Evolutionary conservation across 306 rosid genomes (phyloP), one percentile per base, ranked within the genome.

Genomic region (Vachellia collinsii): DNA sequence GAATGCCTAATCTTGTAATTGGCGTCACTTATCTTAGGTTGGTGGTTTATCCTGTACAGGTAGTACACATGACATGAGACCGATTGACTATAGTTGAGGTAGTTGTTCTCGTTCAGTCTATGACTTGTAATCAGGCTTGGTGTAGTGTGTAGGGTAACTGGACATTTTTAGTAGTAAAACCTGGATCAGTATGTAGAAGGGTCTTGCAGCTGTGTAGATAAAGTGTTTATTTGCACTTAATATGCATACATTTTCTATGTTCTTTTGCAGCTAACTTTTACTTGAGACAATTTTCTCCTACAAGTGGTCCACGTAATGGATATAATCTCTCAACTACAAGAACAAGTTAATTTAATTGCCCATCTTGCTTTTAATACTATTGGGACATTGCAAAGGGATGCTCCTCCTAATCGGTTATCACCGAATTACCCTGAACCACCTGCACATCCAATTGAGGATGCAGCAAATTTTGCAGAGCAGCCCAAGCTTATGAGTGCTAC

Each of bases 311-410:
- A 37, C 41, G 67, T 23, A 50, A 94, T 92, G 98, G 97, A 94
- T 81, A 91, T 92, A 86, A 91, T 92, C 72, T 92, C 97, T 67
- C 98, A 94, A 77, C 66, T 94, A 38, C 98, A 94, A 88, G 97
- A 91, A 61, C 97, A 94, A 85, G 92, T 84, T 59, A 91, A 90
- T 82, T 78, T 83, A 56, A 79, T 92, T 71, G 94, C 98, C 4
- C 69, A 89, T 75, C 86, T 94, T 41, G 87, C 94, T 50, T 94
- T 91, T 83, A 92, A 94, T 74, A 92, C 95, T 20, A 50, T 92
- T 51, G 98, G 97, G 77, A 81, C 94, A 36, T 69, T 94, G 68
- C 98, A 94, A 84, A 91, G 98, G 80, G 98, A 94, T 68, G 97
- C 97, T 58, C 94, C 97, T 78, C 92, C 97, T n/a, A 92, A 88